Percentiles rank a stretch among this genome's conserved stretches.
These are phyloP conservation scores for Nemania abortiva DNA, from an alignment of 2,329 filamentous ascomycete species.

Conservation along the genomic window DNA sequence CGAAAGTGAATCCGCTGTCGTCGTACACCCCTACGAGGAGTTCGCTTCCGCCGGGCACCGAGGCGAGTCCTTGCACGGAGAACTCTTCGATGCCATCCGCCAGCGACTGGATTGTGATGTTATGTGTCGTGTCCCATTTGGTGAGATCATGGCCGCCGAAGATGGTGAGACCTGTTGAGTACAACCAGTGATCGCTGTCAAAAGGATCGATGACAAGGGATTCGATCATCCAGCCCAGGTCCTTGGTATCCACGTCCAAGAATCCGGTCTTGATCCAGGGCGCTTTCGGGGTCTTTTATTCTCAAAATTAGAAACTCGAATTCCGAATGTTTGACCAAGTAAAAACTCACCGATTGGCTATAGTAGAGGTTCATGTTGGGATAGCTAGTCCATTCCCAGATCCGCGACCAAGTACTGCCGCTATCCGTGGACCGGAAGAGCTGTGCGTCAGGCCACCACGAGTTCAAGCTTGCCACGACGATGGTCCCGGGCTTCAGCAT, in stretches of 20 bases:
- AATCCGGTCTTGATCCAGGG: conserved; percentile 67
- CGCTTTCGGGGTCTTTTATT: conserved; percentile 56
- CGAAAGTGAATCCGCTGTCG: conserved; percentile 64
- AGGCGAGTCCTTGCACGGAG: conserved; percentile 62
- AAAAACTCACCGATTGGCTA: conserved; percentile 54
- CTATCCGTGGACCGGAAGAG: conserved; percentile 68
- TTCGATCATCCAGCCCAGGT: conserved; percentile 72
- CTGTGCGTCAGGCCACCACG: conserved; percentile 70
- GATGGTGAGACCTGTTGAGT: conserved; percentile 69
- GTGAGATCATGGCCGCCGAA: conserved; percentile 67
- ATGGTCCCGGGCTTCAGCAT: conserved; percentile 66
- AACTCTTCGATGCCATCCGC: conserved; percentile 69
- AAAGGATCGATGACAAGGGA: conserved; percentile 68
- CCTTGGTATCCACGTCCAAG: conserved; percentile 60
- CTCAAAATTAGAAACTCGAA: conserved; percentile 13
- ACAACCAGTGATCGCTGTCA: conserved; percentile 71
- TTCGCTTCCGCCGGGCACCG: conserved; percentile 62
- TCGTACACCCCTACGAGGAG: conserved; percentile 65
- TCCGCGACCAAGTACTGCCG: conserved; percentile 64
- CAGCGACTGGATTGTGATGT: conserved; percentile 63
- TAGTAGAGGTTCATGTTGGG: conserved; percentile 62
- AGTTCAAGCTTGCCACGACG: conserved; percentile 68
- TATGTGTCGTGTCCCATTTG: conserved; percentile 63
- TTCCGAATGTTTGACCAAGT: background rate
- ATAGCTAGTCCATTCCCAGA: conserved; percentile 65